Conservation (phyloP, 1,284 basidiomycete species). For the Pseudozyma hubeiensis region DNA sequence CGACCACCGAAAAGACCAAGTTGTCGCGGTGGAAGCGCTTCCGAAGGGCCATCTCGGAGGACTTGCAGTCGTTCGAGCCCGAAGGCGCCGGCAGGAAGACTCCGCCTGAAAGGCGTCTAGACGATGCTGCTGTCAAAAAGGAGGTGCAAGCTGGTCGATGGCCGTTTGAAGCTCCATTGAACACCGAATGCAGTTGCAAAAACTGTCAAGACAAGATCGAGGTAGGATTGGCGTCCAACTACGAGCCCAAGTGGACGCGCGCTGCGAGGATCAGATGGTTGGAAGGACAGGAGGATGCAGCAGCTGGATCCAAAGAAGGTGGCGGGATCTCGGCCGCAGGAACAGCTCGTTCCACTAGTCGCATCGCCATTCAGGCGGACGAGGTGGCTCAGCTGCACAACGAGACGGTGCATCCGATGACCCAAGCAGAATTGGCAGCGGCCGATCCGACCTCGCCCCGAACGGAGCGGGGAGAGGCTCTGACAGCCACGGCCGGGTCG, state of each 20-base stretch:
- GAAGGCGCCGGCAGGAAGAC: slow-evolving; percentile 2
- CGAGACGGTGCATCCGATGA: slow-evolving; percentile 36
- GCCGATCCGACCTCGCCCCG: slow-evolving; percentile 25
- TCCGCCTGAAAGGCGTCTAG: slow-evolving; percentile 10
- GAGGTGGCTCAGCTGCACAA: slow-evolving; percentile 40
- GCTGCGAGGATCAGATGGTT: slow-evolving; percentile 40
- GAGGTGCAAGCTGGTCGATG: slow-evolving; percentile 37
- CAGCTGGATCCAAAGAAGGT: background rate
- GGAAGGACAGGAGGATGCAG: slow-evolving; percentile 29
- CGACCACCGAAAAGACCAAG: slow-evolving; percentile 13
- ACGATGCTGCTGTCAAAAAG: slow-evolving; percentile 22
- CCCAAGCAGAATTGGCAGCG: slow-evolving; percentile 28
- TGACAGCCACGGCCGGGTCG: background rate
- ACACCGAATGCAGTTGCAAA: slow-evolving; percentile 46
- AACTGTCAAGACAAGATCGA: slow-evolving; percentile 41
- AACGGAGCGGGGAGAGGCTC: slow-evolving; percentile 8
- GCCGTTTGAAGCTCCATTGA: slow-evolving; percentile 44
- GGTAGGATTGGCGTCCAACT: slow-evolving; percentile 31
- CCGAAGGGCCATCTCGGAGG: slow-evolving; percentile 28
- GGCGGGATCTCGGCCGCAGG: background rate
- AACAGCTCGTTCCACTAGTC: slow-evolving; percentile 13
- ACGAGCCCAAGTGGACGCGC: slow-evolving; percentile 38
- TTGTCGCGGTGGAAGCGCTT: slow-evolving; percentile 32
- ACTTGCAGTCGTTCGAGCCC: slow-evolving; percentile 7
- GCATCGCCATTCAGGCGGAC: slow-evolving; percentile 42